Base-by-base conservation (phyloP, 306 rosid genomes). In the Trichosanthes truncata region DNA sequence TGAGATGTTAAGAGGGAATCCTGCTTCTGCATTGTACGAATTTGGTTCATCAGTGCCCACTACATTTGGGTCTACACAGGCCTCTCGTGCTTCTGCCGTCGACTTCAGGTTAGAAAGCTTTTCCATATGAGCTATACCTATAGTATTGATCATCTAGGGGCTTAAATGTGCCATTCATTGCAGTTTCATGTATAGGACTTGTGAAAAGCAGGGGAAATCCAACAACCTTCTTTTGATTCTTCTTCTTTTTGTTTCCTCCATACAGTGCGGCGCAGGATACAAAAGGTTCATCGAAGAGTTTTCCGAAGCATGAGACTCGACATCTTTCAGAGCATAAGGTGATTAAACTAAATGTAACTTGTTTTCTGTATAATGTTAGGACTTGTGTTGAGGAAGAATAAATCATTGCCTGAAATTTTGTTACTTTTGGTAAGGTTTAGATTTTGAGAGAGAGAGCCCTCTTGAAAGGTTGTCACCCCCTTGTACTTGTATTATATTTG, bases 251-350 rank as follows among this genome's bases (percentile, higher is more conserved):
- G 60, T 29, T 48, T 74, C 12, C 76, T 74, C 66, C 35, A 69
- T 62, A 21, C 89, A 92, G 98, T 77, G 81, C 88, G 65, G 86
- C 76, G 75, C 85, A 84, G 79, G 98, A 92, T 79, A 63, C 85
- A 36, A 90, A 92, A 84, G 94, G 92, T 72, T 80, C 87, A 6
- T 89, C 98, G 6, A 92, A 89, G 81, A 87, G 84, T 84, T 90
- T 92, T 80, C 91, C 94, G 18, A 92, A 94, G 85, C 97, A 89
- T 15, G 98, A 94, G 87, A 89, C 97, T 17, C 84, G 91, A 21
- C 97, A 92, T 84, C 95, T 94, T 89, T 94, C 97, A 13, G 98
- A 94, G 84, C 98, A 89, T 88, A 94, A 94, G 97, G 95, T 94
- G 29, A 78, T 68, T 67, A 61, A 46, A 77, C 62, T 40, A 36